Base-by-base conservation (phyloP, 441 rosid genomes). In the Mallotus repandus region DNA sequence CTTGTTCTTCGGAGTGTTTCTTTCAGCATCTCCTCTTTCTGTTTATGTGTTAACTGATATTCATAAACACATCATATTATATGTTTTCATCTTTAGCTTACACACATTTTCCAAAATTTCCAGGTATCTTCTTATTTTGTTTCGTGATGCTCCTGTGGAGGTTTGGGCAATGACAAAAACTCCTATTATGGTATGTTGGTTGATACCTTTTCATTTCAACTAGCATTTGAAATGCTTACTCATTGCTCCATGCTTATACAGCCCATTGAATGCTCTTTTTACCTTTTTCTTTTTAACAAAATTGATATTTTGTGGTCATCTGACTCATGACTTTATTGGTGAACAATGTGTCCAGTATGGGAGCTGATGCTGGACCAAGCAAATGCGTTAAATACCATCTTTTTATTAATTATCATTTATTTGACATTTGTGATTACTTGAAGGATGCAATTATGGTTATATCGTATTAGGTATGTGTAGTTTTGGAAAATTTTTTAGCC, bases 91-190 rank as follows among this genome's bases (percentile, higher is more conserved):
- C 43, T 32, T 58, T 66, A 57, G 63, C 63, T 71, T 32, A 67
- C 19, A 8, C 16, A 32, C 2, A 16, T 38, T 53, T 50, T 56
- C 68, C 53, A 52, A 66, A 69, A 58, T 66, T 72, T 83, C 69
- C 90, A 96, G 98, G 92, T 93, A 96, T 81, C 98, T 96, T 78
- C 86, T 96, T 76, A 90, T 96, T 84, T 83, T 96, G 84, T 96
- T 96, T 78, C 97, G 97, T 78, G 99, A 96, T 82, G 97, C 98
- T 4, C 98, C 98, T 54, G 98, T 91, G 78, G 99, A 96, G 85
- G 98, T 93, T 74, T 96, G 99, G 99, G 99, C 98, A 58, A 93
- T 96, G 99, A 89, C 98, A 66, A 91, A 91, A 83, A 88, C 72
- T 77, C 99, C 99, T 70, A 87, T 96, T 75, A 93, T 96, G 98